These are phyloP conservation scores for Hirsutella thompsonii DNA, from an alignment of 2,329 filamentous ascomycete genomes.

Conservation along the genomic window DNA sequence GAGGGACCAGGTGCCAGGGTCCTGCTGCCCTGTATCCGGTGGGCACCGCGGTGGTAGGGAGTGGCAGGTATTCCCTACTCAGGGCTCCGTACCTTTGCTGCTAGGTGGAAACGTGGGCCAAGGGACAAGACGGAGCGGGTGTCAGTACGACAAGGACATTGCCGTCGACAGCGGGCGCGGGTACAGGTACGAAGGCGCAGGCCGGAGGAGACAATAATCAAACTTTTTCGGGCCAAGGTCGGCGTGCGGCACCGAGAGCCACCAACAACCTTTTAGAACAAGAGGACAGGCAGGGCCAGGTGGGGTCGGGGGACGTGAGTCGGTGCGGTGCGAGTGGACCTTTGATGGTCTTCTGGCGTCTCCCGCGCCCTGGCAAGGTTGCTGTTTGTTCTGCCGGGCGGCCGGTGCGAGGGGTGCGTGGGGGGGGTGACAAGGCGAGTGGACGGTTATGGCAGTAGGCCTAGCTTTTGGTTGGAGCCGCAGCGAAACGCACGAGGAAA, in stretches of 20 bases:
- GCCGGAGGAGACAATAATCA: constrained; percentile 9
- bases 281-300: constrained; percentile 3
- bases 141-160: not conserved
- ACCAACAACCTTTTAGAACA: constrained; percentile 8
- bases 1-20: constrained; percentile 2
- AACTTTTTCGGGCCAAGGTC: constrained; percentile 9
- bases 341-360: not conserved
- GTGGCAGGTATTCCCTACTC: not conserved
- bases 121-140: constrained; percentile 1
- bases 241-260: too few relatives aligned
- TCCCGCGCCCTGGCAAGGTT: not conserved
- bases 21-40: constrained; percentile 5
- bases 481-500: too few relatives aligned
- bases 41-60: too few relatives aligned
- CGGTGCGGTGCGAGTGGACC: constrained; percentile 5
- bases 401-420: too few relatives aligned
- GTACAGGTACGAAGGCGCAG: not conserved
- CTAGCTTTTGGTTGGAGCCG: too few relatives aligned
- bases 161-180: too few relatives aligned
- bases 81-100: not conserved
- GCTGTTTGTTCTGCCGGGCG: not conserved
- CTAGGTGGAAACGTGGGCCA: constrained; percentile 5
- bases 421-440: too few relatives aligned
- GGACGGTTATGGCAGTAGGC: too few relatives aligned
- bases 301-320: constrained; percentile 3